Percentiles rank a stretch among this genome's conserved stretches.
Evolutionary conservation across 805 yeast species (phyloP).

Genomic region (Blastobotrys parvus): DNA sequence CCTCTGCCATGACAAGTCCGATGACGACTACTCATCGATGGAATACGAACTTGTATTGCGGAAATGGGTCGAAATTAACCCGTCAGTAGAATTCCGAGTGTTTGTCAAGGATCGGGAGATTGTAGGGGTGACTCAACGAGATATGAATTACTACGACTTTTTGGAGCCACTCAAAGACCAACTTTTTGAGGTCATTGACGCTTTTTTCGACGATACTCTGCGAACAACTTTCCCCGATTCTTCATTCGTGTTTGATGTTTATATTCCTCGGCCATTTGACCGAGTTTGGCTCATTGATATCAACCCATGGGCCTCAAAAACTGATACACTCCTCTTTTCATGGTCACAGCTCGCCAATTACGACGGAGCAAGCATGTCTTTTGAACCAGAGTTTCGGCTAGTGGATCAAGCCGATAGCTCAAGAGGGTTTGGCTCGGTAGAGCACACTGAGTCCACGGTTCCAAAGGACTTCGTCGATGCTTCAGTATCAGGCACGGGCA

Average conservation of each 20-base stretch:
- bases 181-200: conserved; percentile 40
- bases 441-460: conserved; percentile 83
- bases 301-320: conserved; percentile 72
- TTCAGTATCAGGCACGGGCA: conserved; percentile 33
- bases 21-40: conserved; percentile 18
- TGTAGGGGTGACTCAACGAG: conserved; percentile 77
- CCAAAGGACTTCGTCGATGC: conserved; percentile 91
- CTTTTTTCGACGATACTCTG: conserved; percentile 45
- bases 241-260: conserved; percentile 68
- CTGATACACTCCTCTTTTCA: conserved; percentile 70
- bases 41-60: conserved; percentile 62
- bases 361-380: conserved; percentile 14
- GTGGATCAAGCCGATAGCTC: conserved; percentile 56
- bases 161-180: conserved; percentile 44
- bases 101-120: conserved; percentile 60
- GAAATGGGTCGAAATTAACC: conserved; percentile 77
- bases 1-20: conserved; percentile 16
- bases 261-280: conserved; percentile 66
- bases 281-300: conserved; percentile 70
- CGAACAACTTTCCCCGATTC: conserved; percentile 44
- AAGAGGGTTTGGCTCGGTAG: conserved; percentile 70
- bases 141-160: conserved; percentile 72
- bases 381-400: conserved; percentile 44
- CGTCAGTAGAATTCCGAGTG: conserved; percentile 85
- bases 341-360: conserved; percentile 67